Percentiles rank a stretch among this genome's conserved stretches.
Conservation (phyloP, 2,329 filamentous ascomycete genomes). For the Pseudogymnoascus sp. region DNA sequence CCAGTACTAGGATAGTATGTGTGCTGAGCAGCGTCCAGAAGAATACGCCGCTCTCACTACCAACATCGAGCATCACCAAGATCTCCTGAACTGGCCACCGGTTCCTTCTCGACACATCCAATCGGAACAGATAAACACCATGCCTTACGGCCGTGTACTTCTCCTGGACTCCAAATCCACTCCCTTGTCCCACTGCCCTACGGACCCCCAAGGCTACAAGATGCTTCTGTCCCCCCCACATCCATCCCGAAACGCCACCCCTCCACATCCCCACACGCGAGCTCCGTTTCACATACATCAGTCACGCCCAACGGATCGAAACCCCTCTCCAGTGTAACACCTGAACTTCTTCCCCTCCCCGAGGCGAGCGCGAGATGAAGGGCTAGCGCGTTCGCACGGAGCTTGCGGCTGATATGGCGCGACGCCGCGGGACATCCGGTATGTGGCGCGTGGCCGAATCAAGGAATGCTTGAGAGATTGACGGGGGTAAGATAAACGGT, state of each 20-base stretch:
- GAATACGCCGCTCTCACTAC: neutral
- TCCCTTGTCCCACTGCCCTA: neutral
- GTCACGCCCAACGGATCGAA: neutral
- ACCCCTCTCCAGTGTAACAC: neutral
- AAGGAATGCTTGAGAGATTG: conserved; percentile 3
- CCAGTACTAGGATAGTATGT: neutral
- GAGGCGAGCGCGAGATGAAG: conserved; percentile 5
- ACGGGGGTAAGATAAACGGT: neutral
- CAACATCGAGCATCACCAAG: neutral
- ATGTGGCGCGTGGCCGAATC: neutral
- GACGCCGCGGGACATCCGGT: neutral
- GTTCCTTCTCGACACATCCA: neutral
- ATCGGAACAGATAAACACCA: conserved; percentile 1
- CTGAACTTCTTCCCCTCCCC: neutral
- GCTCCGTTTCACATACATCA: conserved; percentile 5
- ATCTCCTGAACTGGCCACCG: neutral
- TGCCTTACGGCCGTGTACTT: neutral
- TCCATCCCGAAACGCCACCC: conserved; percentile 6
- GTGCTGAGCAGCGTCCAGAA: neutral
- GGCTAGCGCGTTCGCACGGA: neutral
- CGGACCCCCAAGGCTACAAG: neutral
- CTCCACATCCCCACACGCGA: conserved; percentile 4
- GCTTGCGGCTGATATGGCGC: neutral
- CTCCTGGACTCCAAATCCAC: neutral
- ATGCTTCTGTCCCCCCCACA: neutral